Conservation (phyloP, 2,329 filamentous ascomycete species). For the Paecilomyces variotii region DNA sequence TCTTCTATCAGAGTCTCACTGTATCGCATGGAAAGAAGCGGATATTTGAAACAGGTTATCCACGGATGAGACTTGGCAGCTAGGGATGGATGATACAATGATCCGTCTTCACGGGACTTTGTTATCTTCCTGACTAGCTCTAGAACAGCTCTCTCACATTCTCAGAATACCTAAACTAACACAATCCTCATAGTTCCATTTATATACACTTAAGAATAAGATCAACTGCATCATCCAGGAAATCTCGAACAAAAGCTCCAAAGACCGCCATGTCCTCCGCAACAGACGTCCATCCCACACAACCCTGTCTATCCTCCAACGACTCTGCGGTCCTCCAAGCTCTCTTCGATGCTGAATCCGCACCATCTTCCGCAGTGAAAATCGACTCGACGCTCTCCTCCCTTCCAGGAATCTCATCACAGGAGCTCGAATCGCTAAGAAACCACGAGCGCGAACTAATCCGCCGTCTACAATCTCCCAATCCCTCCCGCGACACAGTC, state of each 20-base stretch:
- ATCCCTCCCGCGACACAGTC: constrained; percentile 15
- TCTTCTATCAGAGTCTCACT: neutral
- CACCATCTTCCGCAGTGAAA: constrained; percentile 27
- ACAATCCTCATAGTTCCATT: neutral
- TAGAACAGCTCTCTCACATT: too few relatives aligned
- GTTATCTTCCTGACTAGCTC: neutral
- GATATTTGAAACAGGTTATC: neutral
- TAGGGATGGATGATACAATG: neutral
- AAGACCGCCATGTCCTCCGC: constrained; percentile 5
- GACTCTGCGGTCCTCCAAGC: constrained; percentile 39
- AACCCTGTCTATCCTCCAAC: constrained; percentile 31
- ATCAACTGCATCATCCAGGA: neutral
- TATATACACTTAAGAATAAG: neutral
- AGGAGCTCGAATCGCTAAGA: constrained; percentile 32
- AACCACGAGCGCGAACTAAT: constrained; percentile 33
- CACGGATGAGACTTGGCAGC: neutral
- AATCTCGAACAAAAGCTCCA: neutral
- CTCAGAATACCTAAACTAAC: too few relatives aligned
- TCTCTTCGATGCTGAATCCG: constrained; percentile 40
- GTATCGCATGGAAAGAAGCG: neutral
- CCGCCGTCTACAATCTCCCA: constrained; percentile 21
- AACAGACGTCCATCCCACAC: constrained; percentile 11
- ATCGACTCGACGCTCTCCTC: constrained; percentile 32
- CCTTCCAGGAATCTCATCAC: constrained; percentile 31
- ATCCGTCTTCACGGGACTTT: neutral